phyloP scores from a whole-genome alignment of 352 stramenopile genomes.

The Pseudoperonospora humuli region DNA sequence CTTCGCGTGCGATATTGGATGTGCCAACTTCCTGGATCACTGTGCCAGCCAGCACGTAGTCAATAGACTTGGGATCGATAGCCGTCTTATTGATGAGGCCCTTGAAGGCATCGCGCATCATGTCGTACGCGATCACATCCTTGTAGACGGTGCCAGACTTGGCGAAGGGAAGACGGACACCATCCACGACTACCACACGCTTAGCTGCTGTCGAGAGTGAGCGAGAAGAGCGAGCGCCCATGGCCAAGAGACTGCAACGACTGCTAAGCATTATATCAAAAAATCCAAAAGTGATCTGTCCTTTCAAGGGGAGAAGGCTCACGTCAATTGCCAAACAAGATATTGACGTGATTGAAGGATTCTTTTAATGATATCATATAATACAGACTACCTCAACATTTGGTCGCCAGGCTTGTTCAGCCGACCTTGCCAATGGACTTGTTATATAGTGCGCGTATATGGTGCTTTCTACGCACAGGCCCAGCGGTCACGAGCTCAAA shows the following conservation, averaged over 20 bases:
- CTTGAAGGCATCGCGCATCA: slow-evolving; percentile 94
- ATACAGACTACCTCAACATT: too few relatives aligned
- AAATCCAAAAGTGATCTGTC: slow-evolving; percentile 24
- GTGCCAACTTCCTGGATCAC: slow-evolving; percentile 96
- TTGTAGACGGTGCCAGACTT: slow-evolving; percentile 94
- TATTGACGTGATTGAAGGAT: slow-evolving; percentile 16
- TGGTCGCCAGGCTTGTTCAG: too few relatives aligned
- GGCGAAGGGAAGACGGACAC: slow-evolving; percentile 92
- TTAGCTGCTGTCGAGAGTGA: slow-evolving; percentile 31
- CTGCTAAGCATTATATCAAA: slow-evolving; percentile 21
- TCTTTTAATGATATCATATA: too few relatives aligned
- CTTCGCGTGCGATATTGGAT: slow-evolving; percentile 96
- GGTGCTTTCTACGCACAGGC: too few relatives aligned
- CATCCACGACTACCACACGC: slow-evolving; percentile 91
- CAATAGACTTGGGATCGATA: slow-evolving; percentile 91
- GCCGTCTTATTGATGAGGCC: slow-evolving; percentile 93
- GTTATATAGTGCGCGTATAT: too few relatives aligned
- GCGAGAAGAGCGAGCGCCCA: slow-evolving; percentile 24
- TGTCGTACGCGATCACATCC: slow-evolving; percentile 95
- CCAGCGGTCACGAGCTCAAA: too few relatives aligned
- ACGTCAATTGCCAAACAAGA: slow-evolving; percentile 8
- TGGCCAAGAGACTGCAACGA: slow-evolving; percentile 11
- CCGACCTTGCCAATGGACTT: too few relatives aligned
- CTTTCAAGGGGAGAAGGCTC: slow-evolving; percentile 3
- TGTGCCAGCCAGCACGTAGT: slow-evolving; percentile 95